Evolutionary conservation across 2,329 filamentous ascomycete species (phyloP).

Genomic region (Trichoderma sp.): DNA sequence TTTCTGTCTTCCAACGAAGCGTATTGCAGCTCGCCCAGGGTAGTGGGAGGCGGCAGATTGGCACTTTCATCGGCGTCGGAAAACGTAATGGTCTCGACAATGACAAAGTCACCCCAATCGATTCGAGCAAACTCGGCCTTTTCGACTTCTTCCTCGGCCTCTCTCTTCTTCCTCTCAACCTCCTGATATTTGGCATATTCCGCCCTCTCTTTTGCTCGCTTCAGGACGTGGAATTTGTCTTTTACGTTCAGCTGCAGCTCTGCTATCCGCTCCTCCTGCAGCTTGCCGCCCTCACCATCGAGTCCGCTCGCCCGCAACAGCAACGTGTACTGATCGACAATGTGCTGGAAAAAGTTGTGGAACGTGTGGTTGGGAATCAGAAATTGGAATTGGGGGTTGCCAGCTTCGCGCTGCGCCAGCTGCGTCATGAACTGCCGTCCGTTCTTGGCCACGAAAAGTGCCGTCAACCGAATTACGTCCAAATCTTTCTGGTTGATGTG

Average conservation of each 20-base stretch:
- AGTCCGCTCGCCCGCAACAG: conserved; percentile 67
- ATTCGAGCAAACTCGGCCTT: conserved; percentile 75
- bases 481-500: conserved; percentile 95
- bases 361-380: conserved; percentile 92
- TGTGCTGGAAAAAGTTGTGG: conserved; percentile 89
- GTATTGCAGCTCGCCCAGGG: conserved; percentile 86
- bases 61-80: conserved; percentile 82
- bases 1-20: conserved; percentile 95
- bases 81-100: conserved; percentile 93
- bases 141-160: conserved; percentile 82
- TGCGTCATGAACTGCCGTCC: conserved; percentile 89
- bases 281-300: conserved; percentile 63
- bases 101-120: conserved; percentile 96
- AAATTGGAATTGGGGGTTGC: conserved; percentile 96
- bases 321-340: conserved; percentile 90
- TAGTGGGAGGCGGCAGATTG: conserved; percentile 84
- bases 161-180: conserved; percentile 80
- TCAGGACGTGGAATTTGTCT: conserved; percentile 77
- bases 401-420: conserved; percentile 80
- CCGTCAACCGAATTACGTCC: conserved; percentile 70
- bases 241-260: conserved; percentile 72
- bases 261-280: conserved; percentile 68
- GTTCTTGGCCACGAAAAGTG: conserved; percentile 88
- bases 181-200: conserved; percentile 86
- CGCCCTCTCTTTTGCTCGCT: conserved; percentile 77